Evolutionary conservation across 179 eudicot species (phyloP).

Genomic region (Corrigiola litoralis): DNA sequence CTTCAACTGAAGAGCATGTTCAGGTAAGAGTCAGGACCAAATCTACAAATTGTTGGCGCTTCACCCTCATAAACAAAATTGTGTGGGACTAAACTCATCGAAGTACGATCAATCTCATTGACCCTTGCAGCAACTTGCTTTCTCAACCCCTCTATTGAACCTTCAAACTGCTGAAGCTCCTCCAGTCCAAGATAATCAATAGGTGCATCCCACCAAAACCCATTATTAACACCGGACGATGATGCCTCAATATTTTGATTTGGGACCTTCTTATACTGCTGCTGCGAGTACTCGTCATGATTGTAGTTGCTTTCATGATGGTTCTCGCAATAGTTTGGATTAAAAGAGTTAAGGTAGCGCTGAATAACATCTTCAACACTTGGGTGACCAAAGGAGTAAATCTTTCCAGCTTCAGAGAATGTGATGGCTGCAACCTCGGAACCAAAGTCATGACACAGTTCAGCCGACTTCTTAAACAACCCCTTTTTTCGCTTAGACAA

Average conservation of each 20-base stretch:
- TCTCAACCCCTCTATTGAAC: neutral
- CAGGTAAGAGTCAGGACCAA: too few relatives aligned
- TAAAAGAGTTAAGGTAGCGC: neutral
- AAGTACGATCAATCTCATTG: neutral
- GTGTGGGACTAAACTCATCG: too few relatives aligned
- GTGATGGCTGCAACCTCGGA: neutral
- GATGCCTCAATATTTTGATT: too few relatives aligned
- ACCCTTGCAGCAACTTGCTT: neutral
- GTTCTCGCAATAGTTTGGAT: too few relatives aligned
- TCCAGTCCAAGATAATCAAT: neutral
- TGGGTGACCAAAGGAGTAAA: neutral
- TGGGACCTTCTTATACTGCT: too few relatives aligned
- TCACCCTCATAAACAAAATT: too few relatives aligned
- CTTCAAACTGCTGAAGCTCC: neutral
- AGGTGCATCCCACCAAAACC: neutral
- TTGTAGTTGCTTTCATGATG: too few relatives aligned
- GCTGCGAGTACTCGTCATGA: too few relatives aligned
- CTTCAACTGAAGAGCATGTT: too few relatives aligned
- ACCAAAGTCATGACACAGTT: neutral
- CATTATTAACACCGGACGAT: too few relatives aligned
- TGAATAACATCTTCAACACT: neutral
- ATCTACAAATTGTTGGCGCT: too few relatives aligned
- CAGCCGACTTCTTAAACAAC: neutral
- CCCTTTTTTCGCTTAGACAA: neutral
- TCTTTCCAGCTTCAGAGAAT: neutral